Percentiles rank a stretch among this genome's conserved stretches.
These are phyloP conservation scores for Lactarius indigo DNA, from an alignment of 768 basidiomycete genomes.

Conservation along the genomic window DNA sequence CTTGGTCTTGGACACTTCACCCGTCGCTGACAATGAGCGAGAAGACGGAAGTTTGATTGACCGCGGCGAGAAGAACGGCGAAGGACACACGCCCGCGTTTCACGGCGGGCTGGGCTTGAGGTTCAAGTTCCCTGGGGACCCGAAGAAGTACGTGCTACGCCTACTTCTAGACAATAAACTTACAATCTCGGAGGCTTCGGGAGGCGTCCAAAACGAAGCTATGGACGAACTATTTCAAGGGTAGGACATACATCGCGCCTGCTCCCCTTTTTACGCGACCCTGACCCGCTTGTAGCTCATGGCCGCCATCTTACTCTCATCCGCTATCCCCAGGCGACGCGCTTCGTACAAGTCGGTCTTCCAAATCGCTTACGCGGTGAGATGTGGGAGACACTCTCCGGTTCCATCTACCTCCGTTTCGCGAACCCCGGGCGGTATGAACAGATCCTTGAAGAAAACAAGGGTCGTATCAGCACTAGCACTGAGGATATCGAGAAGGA, in stretches of 20 bases:
- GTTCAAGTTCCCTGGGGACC: slow-evolving; percentile 90
- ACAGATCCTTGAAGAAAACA: slow-evolving; percentile 68
- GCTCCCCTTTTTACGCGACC: slow-evolving; percentile 1
- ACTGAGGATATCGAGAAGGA: slow-evolving; percentile 99
- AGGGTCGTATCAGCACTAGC: slow-evolving; percentile 76
- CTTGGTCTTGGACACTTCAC: slow-evolving; percentile 57
- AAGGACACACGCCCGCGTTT: slow-evolving; percentile 53
- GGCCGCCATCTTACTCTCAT: slow-evolving; percentile 94
- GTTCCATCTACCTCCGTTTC: slow-evolving; percentile 88
- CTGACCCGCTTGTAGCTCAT: slow-evolving; percentile 53
- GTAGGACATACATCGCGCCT: slow-evolving; percentile 40
- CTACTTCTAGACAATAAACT: neutral
- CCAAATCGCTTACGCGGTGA: slow-evolving; percentile 94
- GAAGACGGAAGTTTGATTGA: slow-evolving; percentile 65
- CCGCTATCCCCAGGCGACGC: slow-evolving; percentile 93
- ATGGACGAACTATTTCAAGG: slow-evolving; percentile 83
- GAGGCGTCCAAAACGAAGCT: slow-evolving; percentile 95
- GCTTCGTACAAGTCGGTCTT: slow-evolving; percentile 95
- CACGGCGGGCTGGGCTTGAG: slow-evolving; percentile 76
- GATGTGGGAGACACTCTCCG: slow-evolving; percentile 97
- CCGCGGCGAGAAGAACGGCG: slow-evolving; percentile 50
- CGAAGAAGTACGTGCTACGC: slow-evolving; percentile 66
- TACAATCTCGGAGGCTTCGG: slow-evolving; percentile 51
- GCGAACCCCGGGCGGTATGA: slow-evolving; percentile 81
- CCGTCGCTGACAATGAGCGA: slow-evolving; percentile 35